phyloP scores from a whole-genome alignment of 2,329 filamentous ascomycete genomes.

The Penicillium sp. region DNA sequence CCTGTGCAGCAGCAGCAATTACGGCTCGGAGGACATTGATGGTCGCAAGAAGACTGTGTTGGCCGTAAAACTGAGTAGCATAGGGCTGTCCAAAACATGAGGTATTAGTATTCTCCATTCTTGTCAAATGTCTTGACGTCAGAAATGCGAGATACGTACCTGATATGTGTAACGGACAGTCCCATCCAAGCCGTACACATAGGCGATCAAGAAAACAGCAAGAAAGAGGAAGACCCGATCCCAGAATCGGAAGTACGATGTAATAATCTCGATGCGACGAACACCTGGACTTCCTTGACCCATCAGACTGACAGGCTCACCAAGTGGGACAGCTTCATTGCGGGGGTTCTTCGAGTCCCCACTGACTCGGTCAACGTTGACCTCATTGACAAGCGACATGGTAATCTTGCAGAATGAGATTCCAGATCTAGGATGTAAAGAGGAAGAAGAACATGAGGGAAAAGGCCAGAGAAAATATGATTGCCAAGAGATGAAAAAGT shows the following conservation, averaged over 20 bases:
- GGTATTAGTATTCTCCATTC: neutral
- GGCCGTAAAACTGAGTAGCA: slow-evolving; percentile 45
- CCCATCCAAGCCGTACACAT: slow-evolving; percentile 55
- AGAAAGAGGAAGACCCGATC: slow-evolving; percentile 53
- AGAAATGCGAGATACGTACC: slow-evolving; percentile 11
- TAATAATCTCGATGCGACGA: slow-evolving; percentile 50
- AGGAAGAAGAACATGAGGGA: neutral
- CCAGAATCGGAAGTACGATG: slow-evolving; percentile 42
- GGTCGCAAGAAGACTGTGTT: slow-evolving; percentile 51
- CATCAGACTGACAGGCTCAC: slow-evolving; percentile 1
- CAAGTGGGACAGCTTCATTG: neutral
- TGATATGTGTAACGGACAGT: slow-evolving; percentile 47
- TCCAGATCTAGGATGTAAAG: neutral
- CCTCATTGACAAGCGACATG: slow-evolving; percentile 1
- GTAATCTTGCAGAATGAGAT: neutral
- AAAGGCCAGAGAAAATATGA: neutral
- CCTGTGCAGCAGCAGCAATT: slow-evolving; percentile 50
- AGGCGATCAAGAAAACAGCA: slow-evolving; percentile 55
- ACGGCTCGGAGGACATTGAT: slow-evolving; percentile 52
- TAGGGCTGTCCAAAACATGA: slow-evolving; percentile 35
- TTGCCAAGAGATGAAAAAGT: slow-evolving; percentile 2
- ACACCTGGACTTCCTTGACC: slow-evolving; percentile 44
- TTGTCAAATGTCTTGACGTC: neutral
- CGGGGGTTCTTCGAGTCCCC: slow-evolving; percentile 4
- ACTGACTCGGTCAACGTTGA: neutral